phyloP scores from a whole-genome alignment of 371 early-diverging fungal genomes.

The Syncephalis fuscata region DNA sequence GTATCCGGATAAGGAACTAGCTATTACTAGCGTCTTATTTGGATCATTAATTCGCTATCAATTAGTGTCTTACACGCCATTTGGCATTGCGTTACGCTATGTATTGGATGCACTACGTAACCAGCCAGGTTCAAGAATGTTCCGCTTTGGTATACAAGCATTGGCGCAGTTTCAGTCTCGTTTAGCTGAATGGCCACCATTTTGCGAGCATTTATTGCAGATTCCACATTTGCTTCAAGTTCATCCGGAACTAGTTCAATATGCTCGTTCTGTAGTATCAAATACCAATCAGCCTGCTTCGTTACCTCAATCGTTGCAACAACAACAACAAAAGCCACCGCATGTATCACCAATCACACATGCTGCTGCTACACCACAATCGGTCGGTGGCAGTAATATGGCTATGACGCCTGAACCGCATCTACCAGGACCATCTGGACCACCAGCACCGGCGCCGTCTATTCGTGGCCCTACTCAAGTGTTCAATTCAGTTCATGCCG shows the following conservation, averaged over 20 bases:
- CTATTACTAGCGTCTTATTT: slow-evolving; percentile 74
- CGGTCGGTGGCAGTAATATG: slow-evolving; percentile 1
- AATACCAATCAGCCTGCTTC: too few species aligned
- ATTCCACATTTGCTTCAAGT: slow-evolving; percentile 59
- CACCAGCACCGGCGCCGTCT: slow-evolving; percentile 18
- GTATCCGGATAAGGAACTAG: slow-evolving; percentile 87
- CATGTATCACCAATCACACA: not conserved
- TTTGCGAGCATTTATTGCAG: slow-evolving; percentile 61
- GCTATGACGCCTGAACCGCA: not conserved
- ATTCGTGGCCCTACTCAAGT: slow-evolving; percentile 46
- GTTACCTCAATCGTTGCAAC: slow-evolving; percentile 3
- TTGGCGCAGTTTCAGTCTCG: slow-evolving; percentile 65
- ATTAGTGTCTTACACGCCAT: slow-evolving; percentile 48
- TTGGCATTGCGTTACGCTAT: slow-evolving; percentile 66
- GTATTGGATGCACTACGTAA: slow-evolving; percentile 74
- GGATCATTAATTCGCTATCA: slow-evolving; percentile 77
- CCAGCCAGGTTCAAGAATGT: slow-evolving; percentile 63
- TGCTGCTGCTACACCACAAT: not conserved
- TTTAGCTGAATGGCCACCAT: slow-evolving; percentile 81
- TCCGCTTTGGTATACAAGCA: slow-evolving; percentile 79
- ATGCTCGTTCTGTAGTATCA: slow-evolving; percentile 1
- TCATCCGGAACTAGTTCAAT: slow-evolving; percentile 53
- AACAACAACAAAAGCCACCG: slow-evolving; percentile 3
- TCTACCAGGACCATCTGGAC: slow-evolving; percentile 2
- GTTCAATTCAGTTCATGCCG: slow-evolving; percentile 15